Base-by-base conservation (phyloP, 257 asterid species). In the Euphrasia confusa region DNA sequence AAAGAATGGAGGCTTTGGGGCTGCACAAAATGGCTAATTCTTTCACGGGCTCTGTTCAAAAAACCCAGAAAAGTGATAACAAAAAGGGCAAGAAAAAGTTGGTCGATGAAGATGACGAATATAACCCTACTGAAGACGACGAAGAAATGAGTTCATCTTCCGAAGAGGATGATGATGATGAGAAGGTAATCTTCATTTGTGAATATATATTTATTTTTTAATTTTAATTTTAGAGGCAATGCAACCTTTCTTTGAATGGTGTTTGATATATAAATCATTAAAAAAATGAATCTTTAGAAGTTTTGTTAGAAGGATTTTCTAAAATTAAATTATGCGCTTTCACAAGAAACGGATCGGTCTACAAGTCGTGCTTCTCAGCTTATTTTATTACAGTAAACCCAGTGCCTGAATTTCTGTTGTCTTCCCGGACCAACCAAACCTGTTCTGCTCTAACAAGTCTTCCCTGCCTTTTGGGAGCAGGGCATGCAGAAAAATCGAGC, bases 1-100 rank as follows among this genome's bases (percentile, higher is more conserved):
- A 76, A 26, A 80, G 95, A 80, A 86, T 92, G 97, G 83, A 86
- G 67, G 95, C 95, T 53, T 18, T 92, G 86, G 99, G 99, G 33
- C 77, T 92, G 74, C 83, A 45, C 56, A 84, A 80, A 73, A 84
- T 86, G 74, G 89, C 95, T 0, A 67, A 27, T 62, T 77, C 84
- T 17, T 80, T 89, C 37, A 72, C 60, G 79, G 78, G 72, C 42
- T 71, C 88, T 44, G 68, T 75, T 65, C 72, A 48, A 10, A 78
- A 81, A 69, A 0, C 74, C 47, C 71, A 71, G 49, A 84, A 79
- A 10, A 82, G 60, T 74, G 62, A 39, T 10, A 57, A 9, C 53
- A 71, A 57, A 61, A 86, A 79, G 81, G 92, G 90, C 15, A 91
- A 84, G 81, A 74, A 60, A 45, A 79, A 78, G 69, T 62, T 74